Evolutionary conservation across 2,329 filamentous ascomycete species (phyloP).

Genomic region (Blastomyces gilchristii): DNA sequence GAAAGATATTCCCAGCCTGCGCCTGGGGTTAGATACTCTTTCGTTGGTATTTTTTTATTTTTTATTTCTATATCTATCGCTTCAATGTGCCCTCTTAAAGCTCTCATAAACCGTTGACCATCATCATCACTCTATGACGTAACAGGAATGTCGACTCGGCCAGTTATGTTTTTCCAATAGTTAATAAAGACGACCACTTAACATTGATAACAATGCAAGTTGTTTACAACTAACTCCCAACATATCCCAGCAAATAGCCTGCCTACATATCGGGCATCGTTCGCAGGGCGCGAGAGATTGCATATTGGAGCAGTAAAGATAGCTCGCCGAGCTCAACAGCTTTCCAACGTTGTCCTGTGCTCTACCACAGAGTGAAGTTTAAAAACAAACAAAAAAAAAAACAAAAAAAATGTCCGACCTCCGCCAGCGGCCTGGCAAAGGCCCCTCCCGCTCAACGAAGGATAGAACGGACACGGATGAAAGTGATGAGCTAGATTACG

Average conservation of each 20-base stretch:
- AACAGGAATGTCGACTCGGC: too few relatives aligned
- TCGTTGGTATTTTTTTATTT: too few relatives aligned
- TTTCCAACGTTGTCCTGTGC: not conserved
- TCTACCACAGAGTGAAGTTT: not conserved
- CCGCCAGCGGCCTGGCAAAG: slow-evolving; percentile 6
- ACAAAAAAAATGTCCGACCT: not conserved
- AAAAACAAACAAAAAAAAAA: not conserved
- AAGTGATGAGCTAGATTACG: not conserved
- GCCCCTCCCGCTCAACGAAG: not conserved
- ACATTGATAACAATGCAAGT: too few relatives aligned
- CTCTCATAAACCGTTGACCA: too few relatives aligned
- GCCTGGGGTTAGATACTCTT: too few relatives aligned
- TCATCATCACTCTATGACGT: too few relatives aligned
- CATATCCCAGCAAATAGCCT: not conserved
- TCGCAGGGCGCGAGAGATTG: not conserved
- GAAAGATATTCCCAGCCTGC: too few relatives aligned
- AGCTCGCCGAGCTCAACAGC: not conserved
- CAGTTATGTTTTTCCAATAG: too few relatives aligned
- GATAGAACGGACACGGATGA: not conserved
- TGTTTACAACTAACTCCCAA: not conserved
- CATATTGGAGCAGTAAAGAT: not conserved
- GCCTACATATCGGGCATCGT: not conserved
- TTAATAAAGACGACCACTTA: not conserved
- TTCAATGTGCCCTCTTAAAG: too few relatives aligned
- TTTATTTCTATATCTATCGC: too few relatives aligned